Evolutionary conservation across 2,329 filamentous ascomycete species (phyloP), one percentile per base, ranked within the genome.

Genomic region (Aspergillus costaricaensis): DNA sequence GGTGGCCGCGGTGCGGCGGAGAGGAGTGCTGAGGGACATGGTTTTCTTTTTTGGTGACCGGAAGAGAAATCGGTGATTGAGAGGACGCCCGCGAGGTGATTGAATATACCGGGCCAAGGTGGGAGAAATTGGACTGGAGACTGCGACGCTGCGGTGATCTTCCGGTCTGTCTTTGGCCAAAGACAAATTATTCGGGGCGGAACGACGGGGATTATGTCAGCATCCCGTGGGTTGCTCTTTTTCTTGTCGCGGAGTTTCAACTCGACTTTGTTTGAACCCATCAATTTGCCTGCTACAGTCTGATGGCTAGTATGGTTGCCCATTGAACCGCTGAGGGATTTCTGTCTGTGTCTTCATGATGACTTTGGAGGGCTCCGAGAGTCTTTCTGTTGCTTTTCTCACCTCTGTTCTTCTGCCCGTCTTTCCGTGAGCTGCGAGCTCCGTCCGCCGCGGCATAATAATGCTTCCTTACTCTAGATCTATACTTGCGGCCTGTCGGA

Each of bases 1-100:
- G 61, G 68, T 68, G 64, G 70, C 67, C 64, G 72, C 69, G 38
- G 66, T 70, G 67, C 73, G 75, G 68, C 74, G 76, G 64, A 77
- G 68, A 52, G 74, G 67, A 49, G 68, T 68, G 63, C 72, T 70
- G 67, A 78, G 67, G 60, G 75, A 73, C 75, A 78, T 76, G 27
- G 30, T 39, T 14, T 59, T 52, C n/a, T 14, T 55, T 52, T n/a
- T 50, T 14, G 8, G 30, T 2, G 17, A 12, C 17, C 50, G 19
- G 50, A 6, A 36, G 8, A 15, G 14, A 21, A 7, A 7, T 21
- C 8, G 10, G n/a, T 12, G 41, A 27, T 49, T n/a, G 12, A 19
- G 49, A 51, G 36, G 38, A 19, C n/a, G 7, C 15, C 39, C 21
- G 36, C 30, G 58, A 32, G 8, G 41, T 30, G 43, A 25, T 21